phyloP scores from a whole-genome alignment of 805 yeast genomes.

The Lachancea meyersii region DNA sequence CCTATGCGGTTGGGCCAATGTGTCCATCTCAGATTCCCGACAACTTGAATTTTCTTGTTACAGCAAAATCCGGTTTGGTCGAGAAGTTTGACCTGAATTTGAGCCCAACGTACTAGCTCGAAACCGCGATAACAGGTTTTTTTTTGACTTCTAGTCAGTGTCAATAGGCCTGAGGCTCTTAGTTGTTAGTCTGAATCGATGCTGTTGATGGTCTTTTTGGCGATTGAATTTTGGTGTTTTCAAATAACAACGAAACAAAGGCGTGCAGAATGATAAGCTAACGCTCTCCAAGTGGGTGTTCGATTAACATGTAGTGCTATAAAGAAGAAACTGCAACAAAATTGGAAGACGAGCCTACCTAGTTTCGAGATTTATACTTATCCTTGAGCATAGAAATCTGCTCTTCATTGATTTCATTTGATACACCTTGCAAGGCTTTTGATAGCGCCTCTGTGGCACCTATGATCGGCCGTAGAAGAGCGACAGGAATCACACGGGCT shows the following conservation, averaged over 20 bases:
- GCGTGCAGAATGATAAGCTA: neutral
- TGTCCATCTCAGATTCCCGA: slow-evolving; percentile 1
- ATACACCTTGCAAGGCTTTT: slow-evolving; percentile 73
- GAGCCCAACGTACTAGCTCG: too few relatives aligned
- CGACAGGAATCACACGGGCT: slow-evolving; percentile 72
- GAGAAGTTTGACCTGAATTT: too few relatives aligned
- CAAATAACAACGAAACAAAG: neutral
- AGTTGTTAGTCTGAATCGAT: too few relatives aligned
- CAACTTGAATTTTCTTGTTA: neutral
- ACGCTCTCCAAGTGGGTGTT: too few relatives aligned
- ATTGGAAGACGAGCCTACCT: too few relatives aligned
- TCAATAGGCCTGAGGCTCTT: neutral
- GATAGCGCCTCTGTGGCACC: slow-evolving; percentile 91
- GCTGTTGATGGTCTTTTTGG: neutral
- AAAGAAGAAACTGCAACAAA: too few relatives aligned
- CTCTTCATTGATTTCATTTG: slow-evolving; percentile 69
- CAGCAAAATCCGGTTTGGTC: too few relatives aligned
- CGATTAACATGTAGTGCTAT: too few relatives aligned
- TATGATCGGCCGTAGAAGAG: slow-evolving; percentile 75
- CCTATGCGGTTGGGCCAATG: slow-evolving; percentile 2
- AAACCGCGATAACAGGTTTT: too few relatives aligned
- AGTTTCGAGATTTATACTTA: slow-evolving; percentile 45
- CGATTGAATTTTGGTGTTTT: slow-evolving; percentile 1
- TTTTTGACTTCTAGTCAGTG: neutral
- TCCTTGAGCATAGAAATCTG: slow-evolving; percentile 55